Evolutionary conservation across 306 rosid genomes (phyloP), one percentile per base, ranked within the genome.

Genomic region (Luffa acutangula): DNA sequence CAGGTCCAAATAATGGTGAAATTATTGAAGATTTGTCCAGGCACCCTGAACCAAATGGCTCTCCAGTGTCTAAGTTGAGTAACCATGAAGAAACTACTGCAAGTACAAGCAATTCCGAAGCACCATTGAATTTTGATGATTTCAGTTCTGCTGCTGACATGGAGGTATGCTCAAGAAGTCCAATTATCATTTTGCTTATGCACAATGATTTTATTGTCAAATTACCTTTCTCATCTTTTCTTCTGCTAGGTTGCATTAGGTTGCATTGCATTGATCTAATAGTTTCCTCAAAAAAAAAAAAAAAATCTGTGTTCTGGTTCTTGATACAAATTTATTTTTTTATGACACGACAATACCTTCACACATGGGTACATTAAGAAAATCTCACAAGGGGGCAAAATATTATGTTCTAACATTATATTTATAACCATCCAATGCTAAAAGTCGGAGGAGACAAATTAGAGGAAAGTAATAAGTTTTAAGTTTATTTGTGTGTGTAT

Each of bases 81-180:
- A 87, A 66, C 75, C 64, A 39, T 77, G 89, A 83, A 65, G 91
- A 83, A 83, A 81, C 89, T 54, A 52, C 18, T 33, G 84, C 89
- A 3, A 82, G 80, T 84, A 76, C 75, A 14, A 77, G 65, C 45
- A 43, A 74, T 84, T 83, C 85, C 9, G 84, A 81, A 25, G 85
- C 70, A 80, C 89, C 96, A 25, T 83, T 93, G 67, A 75, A 82
- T 87, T 85, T 96, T 86, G 94, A 83, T 71, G 84, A 64, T 42
- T 82, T 86, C 80, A 86, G 82, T 83, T 88, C 92, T 39, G 97
- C 94, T n/a, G 86, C 84, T 41, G 93, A 91, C 77, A 89, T 96
- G 83, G 97, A 96, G 99, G 99, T 96, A 86, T 83, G 84, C n/a
- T 58, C 59, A 42, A 25, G 10, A 56, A 80, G 7, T 75, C 48